Evolutionary conservation across 2,329 filamentous ascomycete genomes (phyloP).

Genomic region (Xylaria sp.): DNA sequence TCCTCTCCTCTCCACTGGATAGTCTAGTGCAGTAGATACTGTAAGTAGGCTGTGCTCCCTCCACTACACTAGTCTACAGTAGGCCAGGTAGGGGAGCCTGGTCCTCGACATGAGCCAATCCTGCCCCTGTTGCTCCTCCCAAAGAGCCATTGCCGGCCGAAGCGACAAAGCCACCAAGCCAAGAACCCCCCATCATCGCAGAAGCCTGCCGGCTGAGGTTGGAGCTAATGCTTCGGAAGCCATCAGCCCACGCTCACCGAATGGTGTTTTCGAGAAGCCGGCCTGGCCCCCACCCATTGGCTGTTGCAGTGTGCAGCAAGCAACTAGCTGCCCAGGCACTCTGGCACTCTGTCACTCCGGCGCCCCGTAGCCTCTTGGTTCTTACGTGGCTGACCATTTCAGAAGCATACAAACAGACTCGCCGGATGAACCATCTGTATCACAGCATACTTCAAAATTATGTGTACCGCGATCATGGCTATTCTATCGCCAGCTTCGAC

Average conservation of each 20-base stretch:
- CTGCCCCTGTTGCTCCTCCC: not conserved
- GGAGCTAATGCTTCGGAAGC: not conserved
- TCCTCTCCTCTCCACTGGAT: too few relatives aligned
- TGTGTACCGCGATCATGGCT: not conserved
- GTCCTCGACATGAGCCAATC: not conserved
- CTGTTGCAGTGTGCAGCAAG: not conserved
- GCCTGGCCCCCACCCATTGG: constrained; percentile 2
- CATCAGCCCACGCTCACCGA: constrained; percentile 25
- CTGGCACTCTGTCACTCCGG: not conserved
- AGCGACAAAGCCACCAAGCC: constrained; percentile 6
- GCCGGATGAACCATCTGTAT: constrained; percentile 22
- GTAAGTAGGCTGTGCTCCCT: too few relatives aligned
- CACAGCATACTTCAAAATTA: constrained; percentile 21
- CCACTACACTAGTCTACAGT: not conserved
- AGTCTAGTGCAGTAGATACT: too few relatives aligned
- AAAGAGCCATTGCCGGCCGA: constrained; percentile 20
- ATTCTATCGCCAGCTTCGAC: not conserved
- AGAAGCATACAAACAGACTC: constrained; percentile 14
- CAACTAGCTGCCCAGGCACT: not conserved
- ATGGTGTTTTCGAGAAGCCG: constrained; percentile 15
- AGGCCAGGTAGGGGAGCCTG: too few relatives aligned
- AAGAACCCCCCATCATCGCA: not conserved
- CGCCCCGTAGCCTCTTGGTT: too few relatives aligned
- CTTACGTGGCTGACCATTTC: not conserved
- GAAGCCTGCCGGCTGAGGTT: constrained; percentile 14